A percentile compares a stretch with the other conserved stretches of the same genome.
phyloP scores from a whole-genome alignment of 1,139 yeast species.

The Yamadazyma conglobata region DNA sequence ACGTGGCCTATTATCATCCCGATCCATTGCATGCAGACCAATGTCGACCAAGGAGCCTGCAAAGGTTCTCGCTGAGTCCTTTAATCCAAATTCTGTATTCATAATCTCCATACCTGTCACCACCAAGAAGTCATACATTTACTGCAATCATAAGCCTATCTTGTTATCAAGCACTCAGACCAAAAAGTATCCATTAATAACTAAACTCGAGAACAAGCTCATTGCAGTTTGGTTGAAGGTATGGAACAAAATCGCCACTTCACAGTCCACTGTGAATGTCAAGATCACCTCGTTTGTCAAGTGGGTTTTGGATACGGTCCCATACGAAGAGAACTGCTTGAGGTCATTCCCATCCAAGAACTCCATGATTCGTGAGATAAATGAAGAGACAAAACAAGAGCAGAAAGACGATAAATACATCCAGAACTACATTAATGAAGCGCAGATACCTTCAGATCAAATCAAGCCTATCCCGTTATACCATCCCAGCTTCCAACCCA shows the following conservation, averaged over 20 bases:
- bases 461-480: slow-evolving; percentile 41
- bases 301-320: slow-evolving; percentile 39
- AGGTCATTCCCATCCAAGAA: slow-evolving; percentile 49
- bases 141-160: slow-evolving; percentile 53
- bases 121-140: slow-evolving; percentile 49
- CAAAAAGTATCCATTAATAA: slow-evolving; percentile 29
- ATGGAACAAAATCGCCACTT: slow-evolving; percentile 44
- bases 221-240: slow-evolving; percentile 36
- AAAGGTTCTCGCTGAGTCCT: too few species aligned
- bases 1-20: too few species aligned
- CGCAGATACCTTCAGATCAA: slow-evolving; percentile 29
- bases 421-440: slow-evolving; percentile 30
- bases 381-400: slow-evolving; percentile 13
- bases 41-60: too few species aligned
- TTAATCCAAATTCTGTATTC: slow-evolving; percentile 35
- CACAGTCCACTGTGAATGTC: slow-evolving; percentile 36
- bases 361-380: slow-evolving; percentile 48
- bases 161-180: slow-evolving; percentile 25
- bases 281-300: slow-evolving; percentile 35
- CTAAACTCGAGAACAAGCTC: slow-evolving; percentile 37
- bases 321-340: slow-evolving; percentile 51
- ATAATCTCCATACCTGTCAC: slow-evolving; percentile 63
- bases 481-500: slow-evolving; percentile 37
- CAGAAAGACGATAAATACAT: slow-evolving; percentile 16
- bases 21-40: too few species aligned